These are phyloP conservation scores for Camelina hispida DNA, from an alignment of 345 rosid genomes.

Conservation along the genomic window DNA sequence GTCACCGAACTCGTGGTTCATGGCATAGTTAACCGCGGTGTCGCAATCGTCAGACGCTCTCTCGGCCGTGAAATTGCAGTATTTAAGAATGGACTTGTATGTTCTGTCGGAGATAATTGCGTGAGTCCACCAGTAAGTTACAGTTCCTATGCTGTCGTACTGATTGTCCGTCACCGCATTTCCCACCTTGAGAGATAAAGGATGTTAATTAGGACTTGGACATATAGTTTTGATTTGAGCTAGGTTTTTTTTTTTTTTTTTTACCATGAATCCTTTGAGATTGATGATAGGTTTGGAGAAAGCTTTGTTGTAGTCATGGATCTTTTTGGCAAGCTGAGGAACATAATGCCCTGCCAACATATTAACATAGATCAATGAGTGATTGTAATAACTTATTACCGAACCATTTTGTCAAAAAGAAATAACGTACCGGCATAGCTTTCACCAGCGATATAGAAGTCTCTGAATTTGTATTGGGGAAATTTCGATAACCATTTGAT, in stretches of 20 bases:
- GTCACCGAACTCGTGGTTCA: slow-evolving; percentile 71
- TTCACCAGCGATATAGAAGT: slow-evolving; percentile 88
- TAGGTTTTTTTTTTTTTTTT: slow-evolving; percentile 1
- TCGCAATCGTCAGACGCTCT: slow-evolving; percentile 57
- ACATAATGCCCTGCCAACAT: slow-evolving; percentile 74
- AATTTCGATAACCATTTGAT: slow-evolving; percentile 86
- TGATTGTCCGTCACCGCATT: slow-evolving; percentile 80
- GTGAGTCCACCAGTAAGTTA: slow-evolving; percentile 92
- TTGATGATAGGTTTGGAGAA: slow-evolving; percentile 60
- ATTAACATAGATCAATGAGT: no score
- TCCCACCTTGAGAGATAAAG: slow-evolving; percentile 61
- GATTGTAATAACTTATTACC: no score
- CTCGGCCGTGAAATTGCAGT: slow-evolving; percentile 73
- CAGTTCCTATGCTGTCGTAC: slow-evolving; percentile 82
- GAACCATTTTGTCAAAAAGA: not conserved
- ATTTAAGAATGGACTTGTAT: slow-evolving; percentile 60
- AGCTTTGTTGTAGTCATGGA: slow-evolving; percentile 65
- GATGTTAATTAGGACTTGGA: not conserved
- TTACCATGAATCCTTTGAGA: slow-evolving; percentile 86
- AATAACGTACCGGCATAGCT: slow-evolving; percentile 77
- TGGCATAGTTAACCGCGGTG: slow-evolving; percentile 61
- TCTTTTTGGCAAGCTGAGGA: slow-evolving; percentile 88
- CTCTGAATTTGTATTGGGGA: slow-evolving; percentile 80
- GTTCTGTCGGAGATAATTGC: slow-evolving; percentile 81
- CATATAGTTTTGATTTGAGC: not conserved